These are phyloP conservation scores for Rhynchosporium secalis DNA, from an alignment of 2,329 filamentous ascomycete genomes.

Conservation along the genomic window DNA sequence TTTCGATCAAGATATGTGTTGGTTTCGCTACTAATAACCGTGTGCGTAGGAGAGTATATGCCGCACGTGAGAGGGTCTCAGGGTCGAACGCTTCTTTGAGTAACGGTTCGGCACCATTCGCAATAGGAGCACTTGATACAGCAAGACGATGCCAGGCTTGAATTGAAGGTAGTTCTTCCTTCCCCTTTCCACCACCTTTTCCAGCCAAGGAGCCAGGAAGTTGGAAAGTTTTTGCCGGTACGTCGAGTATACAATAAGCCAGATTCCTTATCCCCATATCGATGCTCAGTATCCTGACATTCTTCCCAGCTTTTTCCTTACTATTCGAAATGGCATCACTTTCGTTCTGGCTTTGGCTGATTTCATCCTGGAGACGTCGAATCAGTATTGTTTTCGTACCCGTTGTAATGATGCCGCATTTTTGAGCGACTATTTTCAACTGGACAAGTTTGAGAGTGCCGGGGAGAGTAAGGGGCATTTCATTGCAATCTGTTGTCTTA, in stretches of 20 bases:
- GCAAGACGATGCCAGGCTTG: slow-evolving; percentile 44
- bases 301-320: slow-evolving; percentile 11
- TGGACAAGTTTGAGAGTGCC: slow-evolving; percentile 50
- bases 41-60: slow-evolving; percentile 53
- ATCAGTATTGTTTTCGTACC: slow-evolving; percentile 60
- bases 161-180: slow-evolving; percentile 27
- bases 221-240: slow-evolving; percentile 11
- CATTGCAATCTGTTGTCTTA: slow-evolving; percentile 24
- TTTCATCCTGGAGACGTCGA: slow-evolving; percentile 49
- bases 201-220: not conserved
- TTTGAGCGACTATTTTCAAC: slow-evolving; percentile 59
- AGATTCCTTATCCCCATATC: slow-evolving; percentile 85
- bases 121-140: slow-evolving; percentile 24
- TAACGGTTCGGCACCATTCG: slow-evolving; percentile 1
- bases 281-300: slow-evolving; percentile 65
- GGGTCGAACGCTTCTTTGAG: slow-evolving; percentile 53
- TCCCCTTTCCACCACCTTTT: not conserved
- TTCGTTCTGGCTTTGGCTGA: slow-evolving; percentile 25
- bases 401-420: slow-evolving; percentile 58
- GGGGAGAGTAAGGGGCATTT: slow-evolving; percentile 37
- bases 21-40: slow-evolving; percentile 54
- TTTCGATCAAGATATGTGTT: slow-evolving; percentile 68
- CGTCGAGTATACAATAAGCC: slow-evolving; percentile 64
- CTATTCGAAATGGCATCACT: not conserved
- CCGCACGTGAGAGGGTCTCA: slow-evolving; percentile 52